Evolutionary conservation across 257 asterid species (phyloP), one percentile per base, ranked within the genome.

Genomic region (Datura wrightii): DNA sequence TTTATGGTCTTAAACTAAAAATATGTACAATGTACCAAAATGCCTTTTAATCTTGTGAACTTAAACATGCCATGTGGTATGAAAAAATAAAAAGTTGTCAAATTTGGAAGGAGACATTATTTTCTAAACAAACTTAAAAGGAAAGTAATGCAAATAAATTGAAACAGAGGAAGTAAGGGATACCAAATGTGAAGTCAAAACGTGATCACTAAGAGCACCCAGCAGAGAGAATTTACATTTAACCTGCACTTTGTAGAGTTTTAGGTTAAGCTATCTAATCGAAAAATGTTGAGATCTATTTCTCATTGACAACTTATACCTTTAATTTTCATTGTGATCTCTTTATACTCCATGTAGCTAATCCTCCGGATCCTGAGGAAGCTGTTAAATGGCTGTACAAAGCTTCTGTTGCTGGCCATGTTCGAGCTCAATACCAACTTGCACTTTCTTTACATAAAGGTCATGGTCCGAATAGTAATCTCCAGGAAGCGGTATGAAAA

Each of bases 381-480:
- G 99, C 98, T 39, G 85, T 97, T 83, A 87, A 86, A 84, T 97
- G 97, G 97, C 85, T 95, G 84, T 86, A 90, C 74, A 82, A 80
- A 80, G 97, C 99, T 84, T 90, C 98, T 55, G 52, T 82, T 50
- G 86, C 96, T 65, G 99, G 98, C 65, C 92, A 93, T 88, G 94
- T 92, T 74, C 98, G 98, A 69, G 98, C 97, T 80, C 99, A 95
- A n/a, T 97, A 95, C 91, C 98, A 97, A 84, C 95, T 95, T 39
- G 99, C 98, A 10, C 92, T 97, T 50, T 94, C 97, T 90, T 85
- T 93, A 59, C 99, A 95, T 85, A 97, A 93, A 86, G 96, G 97
- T 69, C 93, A 93, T 55, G 97, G 93, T 44, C 74, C 85, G 56
- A 83, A 85, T 59, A 91, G 84, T 80, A 90, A 93, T 89, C 92